Percentiles rank a stretch among this genome's conserved stretches.
Evolutionary conservation across 2,329 filamentous ascomycete species (phyloP).

Genomic region (Cordyceps cicadae): DNA sequence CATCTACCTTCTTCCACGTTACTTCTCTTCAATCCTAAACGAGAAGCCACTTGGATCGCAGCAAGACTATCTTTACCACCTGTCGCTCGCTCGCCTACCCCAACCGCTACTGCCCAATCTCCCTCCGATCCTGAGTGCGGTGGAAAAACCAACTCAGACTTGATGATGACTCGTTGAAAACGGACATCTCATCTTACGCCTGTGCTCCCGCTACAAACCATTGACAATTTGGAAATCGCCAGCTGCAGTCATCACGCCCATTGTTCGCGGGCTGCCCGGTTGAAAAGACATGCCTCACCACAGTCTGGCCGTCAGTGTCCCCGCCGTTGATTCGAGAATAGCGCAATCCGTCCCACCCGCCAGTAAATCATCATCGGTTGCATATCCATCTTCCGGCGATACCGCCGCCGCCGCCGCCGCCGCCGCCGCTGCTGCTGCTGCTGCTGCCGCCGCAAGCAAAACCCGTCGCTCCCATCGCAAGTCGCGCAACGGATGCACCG

Average conservation of each 20-base stretch:
- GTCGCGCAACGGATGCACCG: conserved; percentile 32
- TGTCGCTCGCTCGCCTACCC: too few species aligned
- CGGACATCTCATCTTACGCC: neutral
- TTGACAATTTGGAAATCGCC: neutral
- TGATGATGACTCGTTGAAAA: neutral
- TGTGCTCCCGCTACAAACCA: neutral
- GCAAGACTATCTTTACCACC: too few species aligned
- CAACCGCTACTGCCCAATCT: too few species aligned
- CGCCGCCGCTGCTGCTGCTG: conserved; percentile 2
- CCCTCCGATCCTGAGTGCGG: too few species aligned
- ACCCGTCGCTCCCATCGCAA: conserved; percentile 31
- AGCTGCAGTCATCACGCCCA: neutral
- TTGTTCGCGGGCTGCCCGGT: too few species aligned
- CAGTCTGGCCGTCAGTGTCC: neutral
- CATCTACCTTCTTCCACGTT: neutral
- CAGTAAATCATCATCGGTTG: neutral
- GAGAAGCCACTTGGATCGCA: too few species aligned
- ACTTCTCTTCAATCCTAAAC: too few species aligned
- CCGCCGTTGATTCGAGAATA: neutral
- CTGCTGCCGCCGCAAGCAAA: conserved; percentile 20
- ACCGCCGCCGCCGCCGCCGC: conserved; percentile 9
- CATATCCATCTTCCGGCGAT: neutral
- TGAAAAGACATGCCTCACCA: conserved; percentile 1
- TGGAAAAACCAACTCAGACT: too few species aligned
- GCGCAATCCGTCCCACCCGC: neutral